Evolutionary conservation across 768 basidiomycete species (phyloP).

Genomic region (Kwoniella sp.): DNA sequence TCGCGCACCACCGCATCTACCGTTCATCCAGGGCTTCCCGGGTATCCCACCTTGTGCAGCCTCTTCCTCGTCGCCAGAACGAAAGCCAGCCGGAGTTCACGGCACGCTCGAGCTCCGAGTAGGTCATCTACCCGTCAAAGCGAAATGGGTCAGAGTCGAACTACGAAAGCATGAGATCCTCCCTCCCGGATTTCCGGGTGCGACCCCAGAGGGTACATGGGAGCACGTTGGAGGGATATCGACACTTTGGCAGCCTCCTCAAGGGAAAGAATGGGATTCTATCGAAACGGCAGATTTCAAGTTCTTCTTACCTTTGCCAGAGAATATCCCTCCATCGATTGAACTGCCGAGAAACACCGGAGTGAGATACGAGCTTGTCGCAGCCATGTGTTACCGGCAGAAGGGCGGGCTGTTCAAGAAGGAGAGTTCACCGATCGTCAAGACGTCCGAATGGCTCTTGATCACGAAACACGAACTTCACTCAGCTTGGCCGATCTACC

Average conservation of each 20-base stretch:
- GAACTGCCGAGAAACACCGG: constrained; percentile 72
- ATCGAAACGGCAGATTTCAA: constrained; percentile 77
- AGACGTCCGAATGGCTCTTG: constrained; percentile 70
- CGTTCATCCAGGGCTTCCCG: constrained; percentile 55
- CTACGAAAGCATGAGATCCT: constrained; percentile 81
- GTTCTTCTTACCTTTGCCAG: constrained; percentile 88
- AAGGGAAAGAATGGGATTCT: constrained; percentile 67
- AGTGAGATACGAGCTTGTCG: constrained; percentile 86
- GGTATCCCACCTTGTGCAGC: constrained; percentile 40
- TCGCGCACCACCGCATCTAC: constrained; percentile 53
- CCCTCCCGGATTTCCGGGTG: constrained; percentile 38
- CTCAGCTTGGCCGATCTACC: constrained; percentile 84
- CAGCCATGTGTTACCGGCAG: constrained; percentile 79
- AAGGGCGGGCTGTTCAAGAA: constrained; percentile 84
- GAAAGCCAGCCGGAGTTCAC: constrained; percentile 50
- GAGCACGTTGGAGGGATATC: constrained; percentile 65
- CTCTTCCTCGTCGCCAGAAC: constrained; percentile 14
- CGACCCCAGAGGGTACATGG: constrained; percentile 28
- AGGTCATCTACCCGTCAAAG: constrained; percentile 71
- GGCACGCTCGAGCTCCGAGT: constrained; percentile 79
- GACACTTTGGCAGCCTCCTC: constrained; percentile 72
- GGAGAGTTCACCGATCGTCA: constrained; percentile 69
- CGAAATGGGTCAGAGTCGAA: constrained; percentile 89
- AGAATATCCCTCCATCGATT: constrained; percentile 84
- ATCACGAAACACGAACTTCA: constrained; percentile 94